Conservation (phyloP, 2,329 filamentous ascomycete species). For the Aspergillus sp. region DNA sequence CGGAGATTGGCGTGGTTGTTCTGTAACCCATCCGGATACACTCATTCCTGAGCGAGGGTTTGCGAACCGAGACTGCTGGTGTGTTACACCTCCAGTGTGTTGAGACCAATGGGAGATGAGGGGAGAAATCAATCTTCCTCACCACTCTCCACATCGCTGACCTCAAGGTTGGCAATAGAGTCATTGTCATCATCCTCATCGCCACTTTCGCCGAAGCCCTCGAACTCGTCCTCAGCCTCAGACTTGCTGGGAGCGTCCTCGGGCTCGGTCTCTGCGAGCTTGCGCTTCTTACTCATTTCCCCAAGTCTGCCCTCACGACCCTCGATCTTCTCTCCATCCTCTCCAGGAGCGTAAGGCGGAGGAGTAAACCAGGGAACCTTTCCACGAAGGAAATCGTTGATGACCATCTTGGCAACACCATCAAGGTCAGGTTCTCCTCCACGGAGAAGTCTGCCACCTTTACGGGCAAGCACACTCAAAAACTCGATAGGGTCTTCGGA, state of each 20-base stretch:
- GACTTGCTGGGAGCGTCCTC: constrained; percentile 29
- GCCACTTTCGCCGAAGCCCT: constrained; percentile 38
- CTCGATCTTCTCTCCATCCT: constrained; percentile 54
- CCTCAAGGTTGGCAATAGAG: constrained; percentile 42
- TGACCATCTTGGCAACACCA: constrained; percentile 91
- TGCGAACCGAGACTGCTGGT: constrained; percentile 6
- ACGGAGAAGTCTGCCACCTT: constrained; percentile 79
- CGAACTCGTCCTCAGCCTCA: constrained; percentile 31
- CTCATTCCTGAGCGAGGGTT: neutral
- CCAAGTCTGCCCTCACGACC: constrained; percentile 76
- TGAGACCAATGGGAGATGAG: neutral
- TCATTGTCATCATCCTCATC: constrained; percentile 41
- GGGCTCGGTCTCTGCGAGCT: constrained; percentile 56
- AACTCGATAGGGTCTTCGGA: constrained; percentile 74
- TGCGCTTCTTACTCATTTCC: constrained; percentile 78
- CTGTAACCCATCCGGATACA: neutral
- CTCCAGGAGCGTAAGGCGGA: constrained; percentile 59
- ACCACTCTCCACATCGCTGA: constrained; percentile 41
- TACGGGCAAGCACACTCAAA: constrained; percentile 80
- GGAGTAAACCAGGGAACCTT: constrained; percentile 96
- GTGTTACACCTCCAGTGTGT: neutral
- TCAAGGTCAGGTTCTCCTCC: constrained; percentile 95
- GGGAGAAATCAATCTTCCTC: constrained; percentile 38
- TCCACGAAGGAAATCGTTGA: constrained; percentile 93
- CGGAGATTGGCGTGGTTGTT: neutral